Base-by-base conservation (phyloP, 1,284 basidiomycete species). In the Abortiporus biennis region DNA sequence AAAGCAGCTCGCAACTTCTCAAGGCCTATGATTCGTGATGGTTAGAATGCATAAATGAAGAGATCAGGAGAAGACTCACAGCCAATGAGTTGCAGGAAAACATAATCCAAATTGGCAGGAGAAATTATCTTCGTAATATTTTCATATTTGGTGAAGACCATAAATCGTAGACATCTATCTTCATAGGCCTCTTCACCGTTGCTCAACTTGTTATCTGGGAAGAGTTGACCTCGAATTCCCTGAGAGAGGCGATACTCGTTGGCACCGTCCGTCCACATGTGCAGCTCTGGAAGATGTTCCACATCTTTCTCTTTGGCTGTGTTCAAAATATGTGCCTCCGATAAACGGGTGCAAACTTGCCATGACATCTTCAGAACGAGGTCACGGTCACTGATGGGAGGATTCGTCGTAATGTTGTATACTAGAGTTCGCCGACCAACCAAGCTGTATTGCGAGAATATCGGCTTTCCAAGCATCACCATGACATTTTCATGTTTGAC, bases 381-480 rank as follows among this genome's bases (percentile, higher is more conserved):
- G 27, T n/a, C n/a, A 9, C 27, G n/a, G n/a, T n/a, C n/a, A n/a
- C n/a, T n/a, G n/a, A n/a, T n/a, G n/a, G n/a, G n/a, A n/a, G n/a
- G n/a, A n/a, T n/a, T n/a, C n/a, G n/a, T n/a, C n/a, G n/a, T n/a
- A n/a, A n/a, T n/a, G n/a, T n/a, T n/a, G n/a, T n/a, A n/a, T n/a
- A n/a, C n/a, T n/a, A n/a, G n/a, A n/a, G n/a, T n/a, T n/a, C n/a
- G 40, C n/a, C n/a, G n/a, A n/a, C n/a, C n/a, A n/a, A n/a, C n/a
- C n/a, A n/a, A n/a, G n/a, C n/a, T n/a, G n/a, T 46, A 46, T 20
- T 42, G 35, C 4, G 38, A n/a, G 19, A 40, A 43, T 5, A 43
- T 17, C 12, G 38, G 34, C 4, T 24, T 22, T 5, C 25, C 25
- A 13, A 45, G 39, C 3, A 23, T 35, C 25, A 40, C 24, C 4